Evolutionary conservation across 108 stramenopile species (phyloP), one percentile per base, ranked within the genome.

Genomic region (Conticribra weissflogii): DNA sequence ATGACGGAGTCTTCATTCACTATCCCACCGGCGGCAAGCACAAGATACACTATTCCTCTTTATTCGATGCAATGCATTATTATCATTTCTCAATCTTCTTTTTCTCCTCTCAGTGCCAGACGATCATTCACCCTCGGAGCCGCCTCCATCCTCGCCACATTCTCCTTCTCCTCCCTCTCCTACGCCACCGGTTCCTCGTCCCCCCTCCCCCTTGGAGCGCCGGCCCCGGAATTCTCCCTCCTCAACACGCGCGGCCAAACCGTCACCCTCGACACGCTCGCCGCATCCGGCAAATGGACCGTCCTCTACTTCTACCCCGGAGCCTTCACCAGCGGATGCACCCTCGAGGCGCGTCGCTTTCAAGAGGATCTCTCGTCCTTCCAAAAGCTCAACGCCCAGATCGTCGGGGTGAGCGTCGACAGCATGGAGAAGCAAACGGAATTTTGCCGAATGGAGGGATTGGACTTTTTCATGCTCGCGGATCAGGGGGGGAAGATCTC

Each of bases 281-380:
- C 72, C 47, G 54, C 66, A 18, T 21, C 15, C 5, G 36, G 60
- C 14, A 88, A 86, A 63, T 91, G 88, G 86, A 91, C 88, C 5
- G 83, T 94, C 12, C 63, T 94, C 8, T 94, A 94, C 66, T 94
- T 94, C 66, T 94, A 91, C 63, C 93, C 93, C 3, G 93, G 89
- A 19, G 93, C 89, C 50, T 94, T 94, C 62, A 89, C 89, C 2
- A 62, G 63, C 3, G 93, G 93, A 23, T 94, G 93, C 47, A 94
- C 93, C 17, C 63, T 94, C 55, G 93, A 94, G 63, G 89, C 93
- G 1, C 82, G 86, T 16, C 75, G 68, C 31, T 94, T 94, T 56
- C 86, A 90, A 63, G 51, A 76, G 0, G 88, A 88, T 45, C 32
- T 79, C 18, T 71, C 82, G 0, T 55, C 74, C n/a, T 90, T 84